A percentile compares a stretch with the other conserved stretches of the same genome.
phyloP scores from a whole-genome alignment of 768 basidiomycete species.

The Mycena pura region DNA sequence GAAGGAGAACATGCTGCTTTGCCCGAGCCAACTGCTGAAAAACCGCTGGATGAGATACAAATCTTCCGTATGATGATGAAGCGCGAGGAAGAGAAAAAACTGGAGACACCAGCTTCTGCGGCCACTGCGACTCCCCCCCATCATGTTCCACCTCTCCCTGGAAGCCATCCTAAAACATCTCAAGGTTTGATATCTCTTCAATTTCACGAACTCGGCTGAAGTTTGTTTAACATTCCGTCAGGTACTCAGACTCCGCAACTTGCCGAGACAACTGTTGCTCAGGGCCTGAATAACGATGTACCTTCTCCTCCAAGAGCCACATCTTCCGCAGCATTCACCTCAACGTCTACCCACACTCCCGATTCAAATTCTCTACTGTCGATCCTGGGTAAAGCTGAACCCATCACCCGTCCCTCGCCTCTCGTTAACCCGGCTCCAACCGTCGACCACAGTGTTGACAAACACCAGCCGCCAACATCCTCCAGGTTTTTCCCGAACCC shows the following conservation, averaged over 20 bases:
- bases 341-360: neutral
- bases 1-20: slow-evolving; percentile 16
- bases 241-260: neutral
- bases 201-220: neutral
- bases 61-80: slow-evolving; percentile 86
- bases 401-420: slow-evolving; percentile 13
- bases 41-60: slow-evolving; percentile 80
- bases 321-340: neutral
- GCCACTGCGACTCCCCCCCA: slow-evolving; percentile 3
- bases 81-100: slow-evolving; percentile 65
- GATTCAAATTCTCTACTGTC: slow-evolving; percentile 25
- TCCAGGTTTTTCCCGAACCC: slow-evolving; percentile 47
- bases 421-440: slow-evolving; percentile 5
- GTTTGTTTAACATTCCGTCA: neutral
- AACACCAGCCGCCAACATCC: slow-evolving; percentile 28
- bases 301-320: slow-evolving; percentile 3
- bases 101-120: slow-evolving; percentile 29
- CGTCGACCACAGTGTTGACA: slow-evolving; percentile 3
- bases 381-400: slow-evolving; percentile 25
- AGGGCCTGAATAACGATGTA: neutral
- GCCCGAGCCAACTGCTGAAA: slow-evolving; percentile 37
- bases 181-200: slow-evolving; percentile 9
- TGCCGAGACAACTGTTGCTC: neutral
- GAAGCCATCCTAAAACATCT: slow-evolving; percentile 22
- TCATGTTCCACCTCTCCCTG: slow-evolving; percentile 2